These are phyloP conservation scores for Trichoderma virens DNA, from an alignment of 495 filamentous ascomycete species.

Conservation along the genomic window DNA sequence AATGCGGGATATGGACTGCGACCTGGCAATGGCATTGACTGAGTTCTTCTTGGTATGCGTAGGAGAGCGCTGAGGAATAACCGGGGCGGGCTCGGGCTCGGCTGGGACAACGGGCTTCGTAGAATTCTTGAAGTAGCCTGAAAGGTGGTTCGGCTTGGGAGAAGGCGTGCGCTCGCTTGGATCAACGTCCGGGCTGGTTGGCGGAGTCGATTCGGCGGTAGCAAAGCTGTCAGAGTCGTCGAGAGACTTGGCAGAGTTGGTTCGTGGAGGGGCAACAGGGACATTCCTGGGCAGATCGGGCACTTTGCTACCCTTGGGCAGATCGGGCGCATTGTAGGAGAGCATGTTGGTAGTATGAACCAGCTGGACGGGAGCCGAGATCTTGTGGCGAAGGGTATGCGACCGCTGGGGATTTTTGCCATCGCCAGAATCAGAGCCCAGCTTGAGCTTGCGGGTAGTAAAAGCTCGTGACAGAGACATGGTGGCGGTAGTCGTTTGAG, in stretches of 20 bases:
- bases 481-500: slow-evolving; percentile 14
- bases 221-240: slow-evolving; percentile 54
- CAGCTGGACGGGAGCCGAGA: slow-evolving; percentile 79
- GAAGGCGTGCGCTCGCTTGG: slow-evolving; percentile 51
- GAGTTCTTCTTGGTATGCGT: slow-evolving; percentile 73
- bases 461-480: slow-evolving; percentile 61
- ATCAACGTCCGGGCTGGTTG: slow-evolving; percentile 67
- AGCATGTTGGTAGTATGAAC: slow-evolving; percentile 95
- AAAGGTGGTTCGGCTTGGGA: slow-evolving; percentile 68
- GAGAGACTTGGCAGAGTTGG: slow-evolving; percentile 45
- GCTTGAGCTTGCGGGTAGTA: slow-evolving; percentile 46
- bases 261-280: slow-evolving; percentile 28
- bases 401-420: slow-evolving; percentile 33
- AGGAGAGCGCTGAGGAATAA: slow-evolving; percentile 65
- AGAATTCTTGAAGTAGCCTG: slow-evolving; percentile 63
- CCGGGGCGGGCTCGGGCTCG: slow-evolving; percentile 32
- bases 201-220: slow-evolving; percentile 50
- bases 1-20: slow-evolving; percentile 51
- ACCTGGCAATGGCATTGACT: slow-evolving; percentile 48
- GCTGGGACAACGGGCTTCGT: slow-evolving; percentile 33
- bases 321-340: slow-evolving; percentile 83
- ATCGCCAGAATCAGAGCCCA: slow-evolving; percentile 29
- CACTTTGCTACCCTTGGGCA: slow-evolving; percentile 62
- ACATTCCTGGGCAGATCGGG: slow-evolving; percentile 66
- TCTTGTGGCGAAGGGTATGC: slow-evolving; percentile 54